These are phyloP conservation scores for Dictyostelium intermedium DNA, from an alignment of 78 protist species.

Conservation along the genomic window DNA sequence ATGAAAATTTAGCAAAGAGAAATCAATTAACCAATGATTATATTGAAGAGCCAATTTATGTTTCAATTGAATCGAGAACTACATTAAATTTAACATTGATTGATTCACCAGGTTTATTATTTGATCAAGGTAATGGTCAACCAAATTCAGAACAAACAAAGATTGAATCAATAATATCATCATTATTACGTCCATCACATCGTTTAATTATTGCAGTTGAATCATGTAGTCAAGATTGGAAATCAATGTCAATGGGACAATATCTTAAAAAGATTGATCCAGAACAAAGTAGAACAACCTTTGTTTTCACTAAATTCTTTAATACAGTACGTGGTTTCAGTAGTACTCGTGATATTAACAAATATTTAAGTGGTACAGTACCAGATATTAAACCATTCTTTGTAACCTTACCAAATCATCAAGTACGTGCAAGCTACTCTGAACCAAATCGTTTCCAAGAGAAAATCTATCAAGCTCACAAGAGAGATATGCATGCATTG, in stretches of 20 bases:
- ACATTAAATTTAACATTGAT: slow-evolving; percentile 61
- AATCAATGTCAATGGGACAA: slow-evolving; percentile 32
- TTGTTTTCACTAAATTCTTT: slow-evolving; percentile 77
- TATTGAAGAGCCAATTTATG: slow-evolving; percentile 78
- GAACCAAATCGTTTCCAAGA: slow-evolving; percentile 73
- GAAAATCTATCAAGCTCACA: slow-evolving; percentile 55
- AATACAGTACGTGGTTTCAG: slow-evolving; percentile 63
- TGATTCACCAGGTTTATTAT: slow-evolving; percentile 81
- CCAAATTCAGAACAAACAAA: slow-evolving; percentile 10
- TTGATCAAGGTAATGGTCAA: neutral
- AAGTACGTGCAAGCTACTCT: slow-evolving; percentile 56
- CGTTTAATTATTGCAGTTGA: slow-evolving; percentile 76
- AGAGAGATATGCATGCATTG: slow-evolving; percentile 77
- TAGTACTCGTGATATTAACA: slow-evolving; percentile 68
- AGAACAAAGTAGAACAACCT: slow-evolving; percentile 47
- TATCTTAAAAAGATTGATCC: slow-evolving; percentile 81
- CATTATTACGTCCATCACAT: slow-evolving; percentile 43
- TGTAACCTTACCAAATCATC: slow-evolving; percentile 78
- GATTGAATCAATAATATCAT: slow-evolving; percentile 37
- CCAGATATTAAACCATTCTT: slow-evolving; percentile 84
- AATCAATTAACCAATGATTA: neutral
- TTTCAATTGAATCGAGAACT: slow-evolving; percentile 44
- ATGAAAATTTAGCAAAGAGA: slow-evolving; percentile 47
- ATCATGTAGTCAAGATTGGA: slow-evolving; percentile 69
- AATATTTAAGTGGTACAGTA: slow-evolving; percentile 58